Evolutionary conservation across 805 yeast genomes (phyloP).

Genomic region (Kazachstania bromeliacearum): DNA sequence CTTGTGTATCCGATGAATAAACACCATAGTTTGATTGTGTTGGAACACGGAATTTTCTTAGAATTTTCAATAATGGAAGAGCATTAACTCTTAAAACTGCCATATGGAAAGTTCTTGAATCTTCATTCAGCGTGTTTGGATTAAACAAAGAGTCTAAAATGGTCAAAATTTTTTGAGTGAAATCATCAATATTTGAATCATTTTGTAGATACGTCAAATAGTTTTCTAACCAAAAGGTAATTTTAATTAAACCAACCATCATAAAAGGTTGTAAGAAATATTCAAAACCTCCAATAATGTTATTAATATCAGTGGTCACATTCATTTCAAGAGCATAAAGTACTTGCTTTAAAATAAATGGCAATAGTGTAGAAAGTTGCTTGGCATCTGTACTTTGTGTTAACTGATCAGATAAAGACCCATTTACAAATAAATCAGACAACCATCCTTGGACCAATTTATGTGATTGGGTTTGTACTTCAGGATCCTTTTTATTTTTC

Average conservation of each 20-base stretch:
- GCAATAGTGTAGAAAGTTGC: constrained; percentile 61
- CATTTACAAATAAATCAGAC: constrained; percentile 67
- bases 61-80: constrained; percentile 16
- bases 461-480: constrained; percentile 19
- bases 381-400: constrained; percentile 56
- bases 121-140: constrained; percentile 38
- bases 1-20: constrained; percentile 25
- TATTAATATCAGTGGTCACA: constrained; percentile 47
- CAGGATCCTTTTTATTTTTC: constrained; percentile 18
- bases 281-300: constrained; percentile 70
- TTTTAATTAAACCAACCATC: constrained; percentile 45
- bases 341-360: constrained; percentile 66
- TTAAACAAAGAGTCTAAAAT: constrained; percentile 34
- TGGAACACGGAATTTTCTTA: constrained; percentile 17
- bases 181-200: constrained; percentile 17
- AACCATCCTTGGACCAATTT: constrained; percentile 61
- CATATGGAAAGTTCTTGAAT: constrained; percentile 36
- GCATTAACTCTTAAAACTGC: constrained; percentile 31
- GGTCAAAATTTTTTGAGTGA: constrained; percentile 30
- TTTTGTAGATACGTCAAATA: constrained; percentile 31
- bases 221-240: constrained; percentile 41
- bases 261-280: constrained; percentile 77
- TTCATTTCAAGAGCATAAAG: constrained; percentile 45
- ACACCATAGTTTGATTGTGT: constrained; percentile 24
- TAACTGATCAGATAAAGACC: constrained; percentile 78